A percentile compares a stretch with the other conserved stretches of the same genome.
These are phyloP conservation scores for Fusarium pilosicola DNA, from an alignment of 2,329 filamentous ascomycete genomes.

Conservation along the genomic window DNA sequence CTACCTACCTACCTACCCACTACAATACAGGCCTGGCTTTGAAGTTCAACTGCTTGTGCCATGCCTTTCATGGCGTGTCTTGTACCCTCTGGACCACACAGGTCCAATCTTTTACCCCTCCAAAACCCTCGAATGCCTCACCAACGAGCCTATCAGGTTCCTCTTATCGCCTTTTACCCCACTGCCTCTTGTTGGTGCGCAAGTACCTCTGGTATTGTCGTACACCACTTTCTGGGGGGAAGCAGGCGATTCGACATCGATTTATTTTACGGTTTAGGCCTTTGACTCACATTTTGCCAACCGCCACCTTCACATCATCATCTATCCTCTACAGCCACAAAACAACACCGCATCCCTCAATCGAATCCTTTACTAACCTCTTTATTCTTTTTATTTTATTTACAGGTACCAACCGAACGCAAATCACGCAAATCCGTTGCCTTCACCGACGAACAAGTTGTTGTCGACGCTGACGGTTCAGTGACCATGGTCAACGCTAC, in stretches of 20 bases:
- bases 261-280: constrained; percentile 30
- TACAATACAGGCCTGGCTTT: constrained; percentile 9
- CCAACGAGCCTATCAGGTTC: constrained; percentile 26
- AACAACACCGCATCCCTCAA: constrained; percentile 14
- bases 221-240: constrained; percentile 33
- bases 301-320: constrained; percentile 38
- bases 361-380: constrained; percentile 24
- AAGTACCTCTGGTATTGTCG: constrained; percentile 37
- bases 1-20: background rate
- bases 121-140: constrained; percentile 38
- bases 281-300: constrained; percentile 45
- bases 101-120: constrained; percentile 39
- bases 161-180: constrained; percentile 19
- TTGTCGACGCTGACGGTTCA: constrained; percentile 90
- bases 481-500: constrained; percentile 79
- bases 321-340: background rate
- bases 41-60: constrained; percentile 17
- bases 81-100: constrained; percentile 21
- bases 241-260: constrained; percentile 34
- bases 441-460: constrained; percentile 86
- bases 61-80: constrained; percentile 16
- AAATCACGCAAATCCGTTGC: constrained; percentile 93
- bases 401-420: constrained; percentile 57
- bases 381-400: constrained; percentile 30
- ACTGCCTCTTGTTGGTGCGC: constrained; percentile 23